Percentiles rank a stretch among this genome's conserved stretches.
These are phyloP conservation scores for Margaritispora aquatica DNA, from an alignment of 495 filamentous ascomycete genomes.

Conservation along the genomic window DNA sequence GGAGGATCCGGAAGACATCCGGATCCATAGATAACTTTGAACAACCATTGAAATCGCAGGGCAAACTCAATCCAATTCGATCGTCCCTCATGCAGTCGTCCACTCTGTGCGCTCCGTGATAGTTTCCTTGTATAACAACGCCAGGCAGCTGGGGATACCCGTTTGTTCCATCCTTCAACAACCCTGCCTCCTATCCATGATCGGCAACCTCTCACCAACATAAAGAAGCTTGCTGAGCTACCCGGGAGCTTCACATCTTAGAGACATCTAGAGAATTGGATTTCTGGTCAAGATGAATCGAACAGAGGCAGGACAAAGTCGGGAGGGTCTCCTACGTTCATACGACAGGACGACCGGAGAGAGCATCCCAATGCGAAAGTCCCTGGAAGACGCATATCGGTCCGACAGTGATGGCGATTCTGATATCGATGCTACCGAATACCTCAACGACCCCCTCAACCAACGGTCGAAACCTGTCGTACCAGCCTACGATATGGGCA, in stretches of 20 bases:
- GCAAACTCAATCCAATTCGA: no score
- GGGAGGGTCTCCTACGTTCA: conserved; percentile 22
- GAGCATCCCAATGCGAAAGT: conserved; percentile 16
- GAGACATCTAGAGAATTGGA: no score
- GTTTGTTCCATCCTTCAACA: background rate
- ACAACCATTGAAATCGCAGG: background rate
- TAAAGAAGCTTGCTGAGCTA: no score
- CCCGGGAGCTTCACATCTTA: no score
- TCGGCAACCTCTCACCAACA: background rate
- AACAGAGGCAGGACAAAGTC: conserved; percentile 14
- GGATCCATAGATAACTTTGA: background rate
- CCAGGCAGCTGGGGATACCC: background rate
- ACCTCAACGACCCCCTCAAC: conserved; percentile 20
- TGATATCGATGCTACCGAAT: conserved; percentile 24
- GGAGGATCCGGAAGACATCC: background rate
- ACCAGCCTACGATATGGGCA: conserved; percentile 7
- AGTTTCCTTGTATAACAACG: no score
- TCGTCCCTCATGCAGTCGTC: no score
- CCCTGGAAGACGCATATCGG: conserved; percentile 20
- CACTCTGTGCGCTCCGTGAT: no score
- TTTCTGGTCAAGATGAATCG: no score
- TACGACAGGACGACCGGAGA: conserved; percentile 17
- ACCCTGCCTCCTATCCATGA: background rate
- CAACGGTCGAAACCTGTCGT: conserved; percentile 9
- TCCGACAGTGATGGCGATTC: conserved; percentile 16